These are phyloP conservation scores for Pelagophyceae sp. DNA, from an alignment of 352 stramenopile genomes.

Conservation along the genomic window DNA sequence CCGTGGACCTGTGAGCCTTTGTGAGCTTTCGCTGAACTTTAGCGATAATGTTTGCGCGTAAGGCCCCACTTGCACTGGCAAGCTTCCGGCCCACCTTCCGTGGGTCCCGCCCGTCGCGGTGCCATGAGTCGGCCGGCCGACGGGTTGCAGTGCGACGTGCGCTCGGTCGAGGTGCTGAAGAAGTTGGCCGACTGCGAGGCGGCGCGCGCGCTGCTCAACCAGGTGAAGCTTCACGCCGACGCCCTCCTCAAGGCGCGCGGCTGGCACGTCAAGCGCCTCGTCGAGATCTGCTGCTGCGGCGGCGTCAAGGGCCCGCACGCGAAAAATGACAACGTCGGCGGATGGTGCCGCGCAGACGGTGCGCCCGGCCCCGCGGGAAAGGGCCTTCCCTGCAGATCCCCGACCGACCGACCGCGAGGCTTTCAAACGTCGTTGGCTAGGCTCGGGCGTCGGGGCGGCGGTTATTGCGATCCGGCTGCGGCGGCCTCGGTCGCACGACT, in stretches of 20 bases:
- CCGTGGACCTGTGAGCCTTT: too few relatives aligned
- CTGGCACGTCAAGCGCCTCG: conserved; percentile 34
- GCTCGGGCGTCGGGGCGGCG: conserved; percentile 4
- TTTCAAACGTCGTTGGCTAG: conserved; percentile 1
- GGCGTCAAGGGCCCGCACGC: neutral
- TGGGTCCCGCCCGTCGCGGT: too few relatives aligned
- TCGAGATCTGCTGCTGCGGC: conserved; percentile 27
- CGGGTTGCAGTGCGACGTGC: too few relatives aligned
- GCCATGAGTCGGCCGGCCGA: too few relatives aligned
- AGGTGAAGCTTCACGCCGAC: conserved; percentile 11
- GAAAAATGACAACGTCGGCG: conserved; percentile 12
- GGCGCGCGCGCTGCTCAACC: neutral
- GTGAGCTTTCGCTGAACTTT: too few relatives aligned
- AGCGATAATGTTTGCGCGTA: too few relatives aligned
- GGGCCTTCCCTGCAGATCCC: neutral
- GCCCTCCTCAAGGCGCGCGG: conserved; percentile 20
- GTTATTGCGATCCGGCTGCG: conserved; percentile 11
- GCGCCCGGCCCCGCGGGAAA: neutral
- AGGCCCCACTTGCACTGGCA: too few relatives aligned
- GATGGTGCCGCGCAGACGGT: conserved; percentile 5
- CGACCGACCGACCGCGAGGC: too few relatives aligned
- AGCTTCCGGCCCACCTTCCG: too few relatives aligned
- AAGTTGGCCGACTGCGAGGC: neutral
- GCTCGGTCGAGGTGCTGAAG: neutral
- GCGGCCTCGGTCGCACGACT: conserved; percentile 8